A percentile compares a stretch with the other conserved stretches of the same genome.
These are phyloP conservation scores for Alternaria sp. DNA, from an alignment of 2,329 filamentous ascomycete species.

Conservation along the genomic window DNA sequence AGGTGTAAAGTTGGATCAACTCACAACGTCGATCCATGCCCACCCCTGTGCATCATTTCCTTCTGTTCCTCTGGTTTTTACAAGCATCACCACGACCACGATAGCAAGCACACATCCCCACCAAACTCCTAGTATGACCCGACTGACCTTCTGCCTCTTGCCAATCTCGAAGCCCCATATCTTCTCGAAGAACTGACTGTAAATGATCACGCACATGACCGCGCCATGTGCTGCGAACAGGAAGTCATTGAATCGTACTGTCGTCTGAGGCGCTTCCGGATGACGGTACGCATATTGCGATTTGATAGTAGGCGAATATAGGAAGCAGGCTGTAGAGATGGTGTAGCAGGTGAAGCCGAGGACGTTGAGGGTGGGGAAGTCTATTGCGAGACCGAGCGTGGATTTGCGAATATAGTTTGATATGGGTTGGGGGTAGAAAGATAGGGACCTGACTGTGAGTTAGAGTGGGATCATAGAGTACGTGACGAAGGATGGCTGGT, in stretches of 20 bases:
- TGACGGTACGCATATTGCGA: constrained; percentile 85
- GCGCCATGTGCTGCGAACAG: constrained; percentile 85
- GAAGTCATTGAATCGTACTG: constrained; percentile 89
- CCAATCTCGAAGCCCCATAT: constrained; percentile 79
- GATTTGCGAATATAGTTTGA: constrained; percentile 79
- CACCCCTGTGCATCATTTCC: constrained; percentile 60
- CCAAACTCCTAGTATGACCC: constrained; percentile 73
- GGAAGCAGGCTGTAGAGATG: constrained; percentile 76
- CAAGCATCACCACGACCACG: constrained; percentile 57
- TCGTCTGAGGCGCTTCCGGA: constrained; percentile 75
- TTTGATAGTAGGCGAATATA: constrained; percentile 80
- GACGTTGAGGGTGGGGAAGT: constrained; percentile 81
- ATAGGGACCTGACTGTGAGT: constrained; percentile 69
- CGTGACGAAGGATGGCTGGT: neutral
- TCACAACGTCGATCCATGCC: constrained; percentile 72
- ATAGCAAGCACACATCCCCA: constrained; percentile 71
- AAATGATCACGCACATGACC: constrained; percentile 73
- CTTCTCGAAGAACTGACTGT: constrained; percentile 75
- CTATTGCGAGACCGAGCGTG: constrained; percentile 84
- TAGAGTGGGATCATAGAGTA: neutral
- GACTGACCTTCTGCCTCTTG: constrained; percentile 61
- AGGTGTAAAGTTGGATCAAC: constrained; percentile 62
- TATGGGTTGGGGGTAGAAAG: constrained; percentile 91
- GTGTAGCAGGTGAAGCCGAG: constrained; percentile 79
- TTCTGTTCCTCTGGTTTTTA: constrained; percentile 53